These are phyloP conservation scores for Apiospora pterosperma DNA, from an alignment of 2,329 filamentous ascomycete genomes.

Conservation along the genomic window DNA sequence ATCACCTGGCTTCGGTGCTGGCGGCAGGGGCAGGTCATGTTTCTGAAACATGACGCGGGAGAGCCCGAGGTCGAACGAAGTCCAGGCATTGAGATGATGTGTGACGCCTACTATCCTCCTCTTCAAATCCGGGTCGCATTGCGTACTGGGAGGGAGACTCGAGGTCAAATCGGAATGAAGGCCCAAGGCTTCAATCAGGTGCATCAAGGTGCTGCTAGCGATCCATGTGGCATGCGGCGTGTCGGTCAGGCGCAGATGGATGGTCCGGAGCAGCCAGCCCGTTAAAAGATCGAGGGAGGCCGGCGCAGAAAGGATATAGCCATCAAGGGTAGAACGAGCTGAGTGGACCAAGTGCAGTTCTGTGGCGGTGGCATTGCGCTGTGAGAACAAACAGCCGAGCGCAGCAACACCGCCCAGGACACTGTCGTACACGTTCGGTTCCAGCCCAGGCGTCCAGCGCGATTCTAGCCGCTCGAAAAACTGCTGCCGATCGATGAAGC, in stretches of 20 bases:
- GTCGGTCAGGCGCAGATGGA: constrained; percentile 50
- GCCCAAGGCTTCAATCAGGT: constrained; percentile 52
- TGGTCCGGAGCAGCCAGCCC: constrained; percentile 49
- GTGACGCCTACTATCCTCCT: constrained; percentile 46
- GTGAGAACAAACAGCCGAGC: constrained; percentile 49
- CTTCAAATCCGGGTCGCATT: constrained; percentile 34
- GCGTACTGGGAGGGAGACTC: constrained; percentile 19
- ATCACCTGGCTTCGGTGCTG: constrained; percentile 27
- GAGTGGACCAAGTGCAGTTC: constrained; percentile 45
- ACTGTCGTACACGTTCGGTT: constrained; percentile 36
- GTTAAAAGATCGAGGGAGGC: constrained; percentile 38
- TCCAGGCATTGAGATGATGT: constrained; percentile 57
- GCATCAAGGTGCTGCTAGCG: constrained; percentile 55
- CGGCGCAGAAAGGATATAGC: constrained; percentile 22
- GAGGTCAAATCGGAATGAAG: constrained; percentile 37
- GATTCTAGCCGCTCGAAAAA: constrained; percentile 26
- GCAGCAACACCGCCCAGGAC: constrained; percentile 54
- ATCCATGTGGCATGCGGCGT: constrained; percentile 54
- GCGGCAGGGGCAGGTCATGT: neutral
- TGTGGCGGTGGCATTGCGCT: constrained; percentile 32
- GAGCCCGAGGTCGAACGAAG: constrained; percentile 55
- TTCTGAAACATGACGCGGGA: constrained; percentile 38
- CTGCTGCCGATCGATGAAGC: constrained; percentile 38
- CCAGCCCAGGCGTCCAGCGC: constrained; percentile 29
- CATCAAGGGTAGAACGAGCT: constrained; percentile 43